These are phyloP conservation scores for Trebouxia sp. DNA, from an alignment of 139 green algal species.

Conservation along the genomic window DNA sequence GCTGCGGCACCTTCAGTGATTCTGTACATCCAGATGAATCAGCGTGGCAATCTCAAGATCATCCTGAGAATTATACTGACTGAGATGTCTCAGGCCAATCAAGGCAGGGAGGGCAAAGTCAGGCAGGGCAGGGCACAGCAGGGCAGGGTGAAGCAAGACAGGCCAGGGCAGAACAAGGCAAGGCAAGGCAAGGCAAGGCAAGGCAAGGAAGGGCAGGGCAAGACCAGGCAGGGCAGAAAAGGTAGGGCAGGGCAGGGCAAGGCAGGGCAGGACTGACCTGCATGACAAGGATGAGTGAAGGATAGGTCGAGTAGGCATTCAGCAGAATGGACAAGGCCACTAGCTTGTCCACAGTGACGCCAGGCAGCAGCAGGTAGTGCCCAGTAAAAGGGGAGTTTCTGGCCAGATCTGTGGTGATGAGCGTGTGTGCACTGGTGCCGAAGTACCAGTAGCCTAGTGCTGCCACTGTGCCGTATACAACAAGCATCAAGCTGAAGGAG, in stretches of 20 bases:
- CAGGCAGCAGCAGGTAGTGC: conserved; percentile 31
- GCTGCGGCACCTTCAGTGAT: no score
- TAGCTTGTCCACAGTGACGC: conserved; percentile 59
- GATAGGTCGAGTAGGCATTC: conserved; percentile 47
- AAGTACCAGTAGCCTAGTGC: conserved; percentile 55
- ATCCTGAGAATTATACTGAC: no score
- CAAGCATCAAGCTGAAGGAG: conserved; percentile 48
- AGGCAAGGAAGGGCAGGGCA: no score
- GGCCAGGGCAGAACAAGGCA: no score
- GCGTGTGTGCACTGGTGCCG: conserved; percentile 35
- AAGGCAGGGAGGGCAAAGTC: no score
- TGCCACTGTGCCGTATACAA: conserved; percentile 45
- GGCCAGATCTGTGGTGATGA: conserved; percentile 52
- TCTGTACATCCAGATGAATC: no score
- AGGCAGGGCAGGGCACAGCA: no score
- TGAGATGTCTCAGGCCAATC: no score
- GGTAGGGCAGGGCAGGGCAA: neutral
- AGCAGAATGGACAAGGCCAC: conserved; percentile 50
- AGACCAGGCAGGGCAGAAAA: no score
- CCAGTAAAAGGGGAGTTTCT: conserved; percentile 33
- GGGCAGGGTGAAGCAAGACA: no score
- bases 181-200: neutral
- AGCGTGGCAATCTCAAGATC: no score
- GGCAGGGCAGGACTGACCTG: conserved; percentile 31
- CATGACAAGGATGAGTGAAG: conserved; percentile 49